phyloP scores from a whole-genome alignment of 2,329 filamentous ascomycete genomes.

The Ascocoryne sarcoides region DNA sequence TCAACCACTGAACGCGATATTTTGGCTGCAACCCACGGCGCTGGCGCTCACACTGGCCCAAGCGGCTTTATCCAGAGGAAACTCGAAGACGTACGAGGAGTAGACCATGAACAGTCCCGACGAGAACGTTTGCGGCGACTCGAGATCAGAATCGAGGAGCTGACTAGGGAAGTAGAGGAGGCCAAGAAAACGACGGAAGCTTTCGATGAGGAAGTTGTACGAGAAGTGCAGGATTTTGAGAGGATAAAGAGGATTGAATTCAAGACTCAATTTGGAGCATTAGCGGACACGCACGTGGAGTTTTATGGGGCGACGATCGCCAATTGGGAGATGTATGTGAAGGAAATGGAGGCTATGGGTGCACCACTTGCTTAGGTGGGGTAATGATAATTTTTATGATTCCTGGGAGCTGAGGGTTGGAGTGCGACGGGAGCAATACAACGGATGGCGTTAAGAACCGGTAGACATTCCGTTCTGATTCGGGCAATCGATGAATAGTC shows the following conservation, averaged over 20 bases:
- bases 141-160: constrained; percentile 84
- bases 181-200: constrained; percentile 81
- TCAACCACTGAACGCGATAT: constrained; percentile 76
- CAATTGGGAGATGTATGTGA: constrained; percentile 85
- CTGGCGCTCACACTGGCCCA: constrained; percentile 59
- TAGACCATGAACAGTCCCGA: constrained; percentile 88
- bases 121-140: constrained; percentile 82
- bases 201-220: constrained; percentile 93
- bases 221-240: constrained; percentile 90
- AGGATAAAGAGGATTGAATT: constrained; percentile 93
- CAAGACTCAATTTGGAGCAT: constrained; percentile 70
- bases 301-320: constrained; percentile 76
- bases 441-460: no score
- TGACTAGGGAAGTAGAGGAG: constrained; percentile 80
- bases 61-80: constrained; percentile 86
- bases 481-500: no score
- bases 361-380: constrained; percentile 20
- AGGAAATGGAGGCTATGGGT: constrained; percentile 71
- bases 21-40: constrained; percentile 49
- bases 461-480: no score
- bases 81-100: constrained; percentile 91
- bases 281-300: constrained; percentile 77
- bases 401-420: no score
- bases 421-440: no score
- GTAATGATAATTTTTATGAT: no score